Evolutionary conservation across 495 filamentous ascomycete species (phyloP).

Genomic region (Gamarada debralockiae): DNA sequence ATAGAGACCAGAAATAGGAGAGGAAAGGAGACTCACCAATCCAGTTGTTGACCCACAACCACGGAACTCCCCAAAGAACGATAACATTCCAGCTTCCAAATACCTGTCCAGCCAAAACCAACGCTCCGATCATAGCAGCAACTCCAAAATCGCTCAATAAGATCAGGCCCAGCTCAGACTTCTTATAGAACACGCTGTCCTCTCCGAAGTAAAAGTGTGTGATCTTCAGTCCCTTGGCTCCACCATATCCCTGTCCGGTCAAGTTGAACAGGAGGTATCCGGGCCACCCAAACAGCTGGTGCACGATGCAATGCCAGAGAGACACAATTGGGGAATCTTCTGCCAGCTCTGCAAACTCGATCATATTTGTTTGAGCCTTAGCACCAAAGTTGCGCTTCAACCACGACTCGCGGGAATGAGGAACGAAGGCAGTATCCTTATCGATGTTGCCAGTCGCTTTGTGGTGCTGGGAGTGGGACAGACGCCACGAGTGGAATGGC

Average conservation of each 20-base stretch:
- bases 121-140: slow-evolving; percentile 35
- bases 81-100: slow-evolving; percentile 49
- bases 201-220: slow-evolving; percentile 55
- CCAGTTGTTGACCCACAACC: slow-evolving; percentile 62
- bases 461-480: slow-evolving; percentile 71
- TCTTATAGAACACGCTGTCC: slow-evolving; percentile 51
- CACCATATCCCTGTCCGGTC: slow-evolving; percentile 43
- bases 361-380: slow-evolving; percentile 29
- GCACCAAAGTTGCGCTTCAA: slow-evolving; percentile 30
- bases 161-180: slow-evolving; percentile 51
- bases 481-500: slow-evolving; percentile 75
- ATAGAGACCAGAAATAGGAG: neutral
- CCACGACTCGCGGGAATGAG: slow-evolving; percentile 36
- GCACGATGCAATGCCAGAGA: slow-evolving; percentile 41
- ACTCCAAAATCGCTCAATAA: slow-evolving; percentile 57
- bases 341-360: slow-evolving; percentile 40
- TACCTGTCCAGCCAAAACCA: slow-evolving; percentile 40
- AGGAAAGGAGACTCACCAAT: slow-evolving; percentile 35
- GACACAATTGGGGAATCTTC: slow-evolving; percentile 56
- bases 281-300: slow-evolving; percentile 55
- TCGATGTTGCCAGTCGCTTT: slow-evolving; percentile 58
- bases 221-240: slow-evolving; percentile 37
- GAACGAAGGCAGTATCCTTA: slow-evolving; percentile 57
- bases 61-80: slow-evolving; percentile 50
- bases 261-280: slow-evolving; percentile 52